Evolutionary conservation across 2,329 filamentous ascomycete genomes (phyloP), one percentile per base, ranked within the genome.

Genomic region (Pseudonectria buxi): DNA sequence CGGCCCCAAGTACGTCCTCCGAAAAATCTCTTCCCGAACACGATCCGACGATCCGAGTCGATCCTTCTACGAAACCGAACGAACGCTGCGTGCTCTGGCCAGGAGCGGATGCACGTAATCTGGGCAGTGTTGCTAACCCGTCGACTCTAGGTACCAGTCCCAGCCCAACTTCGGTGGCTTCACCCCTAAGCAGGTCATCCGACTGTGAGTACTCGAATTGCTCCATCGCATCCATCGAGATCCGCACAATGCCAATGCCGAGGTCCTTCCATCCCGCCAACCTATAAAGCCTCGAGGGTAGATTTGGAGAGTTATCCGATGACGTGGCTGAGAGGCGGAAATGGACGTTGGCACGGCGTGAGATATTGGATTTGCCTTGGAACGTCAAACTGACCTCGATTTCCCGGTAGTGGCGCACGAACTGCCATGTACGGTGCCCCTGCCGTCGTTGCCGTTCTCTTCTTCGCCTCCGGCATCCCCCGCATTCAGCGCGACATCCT

Each of bases 391-490:
- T 14, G 10, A 25, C 29, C 14, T 31, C 15, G 14, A 14, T 22
- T 32, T 18, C 32, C 24, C 25, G 14, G 43, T 43, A 81, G 76
- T 43, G 71, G 67, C 41, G 36, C 72, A 43, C 74, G 68, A 45
- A 48, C 70, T 32, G 74, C 65, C 39, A 63, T 67, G 36, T 78
- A 77, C 53, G 76, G 75, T 40, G 76, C 64, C 42, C 72, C 75
- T 39, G 74, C 72, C 41, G 69, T 69, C 50, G 67, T 77, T 45
- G 74, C 64, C 45, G 63, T 77, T 44, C 68, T 81, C 50, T 76
- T 74, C 68, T 77, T 66, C 57, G 66, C 72, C 46, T 79, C 76
- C 27, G 77, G 78, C 48, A 71, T 82, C 32, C 78, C 78, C 46
- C 69, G 67, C 57, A 64, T 82, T 46, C 65, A 76, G 59, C 56